A percentile compares a stretch with the other conserved stretches of the same genome.
These are phyloP conservation scores for Orobanche coerulescens DNA, from an alignment of 257 asterid genomes.

Conservation along the genomic window DNA sequence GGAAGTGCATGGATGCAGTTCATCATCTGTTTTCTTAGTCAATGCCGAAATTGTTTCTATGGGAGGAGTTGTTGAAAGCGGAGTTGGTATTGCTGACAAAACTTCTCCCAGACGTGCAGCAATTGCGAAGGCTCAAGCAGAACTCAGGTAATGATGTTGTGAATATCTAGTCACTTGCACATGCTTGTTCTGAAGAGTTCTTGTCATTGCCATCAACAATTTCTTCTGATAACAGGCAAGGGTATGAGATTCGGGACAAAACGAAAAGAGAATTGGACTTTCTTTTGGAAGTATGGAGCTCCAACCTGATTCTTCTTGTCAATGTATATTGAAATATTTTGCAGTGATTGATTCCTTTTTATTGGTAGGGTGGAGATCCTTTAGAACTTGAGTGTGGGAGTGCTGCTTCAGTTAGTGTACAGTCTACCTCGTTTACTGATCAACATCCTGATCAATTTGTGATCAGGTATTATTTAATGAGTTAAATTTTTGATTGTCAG, in stretches of 20 bases:
- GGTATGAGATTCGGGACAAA: slow-evolving; percentile 68
- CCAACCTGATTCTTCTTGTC: slow-evolving; percentile 18
- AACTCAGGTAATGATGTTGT: slow-evolving; percentile 59
- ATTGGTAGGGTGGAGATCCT: slow-evolving; percentile 88
- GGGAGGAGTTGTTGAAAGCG: slow-evolving; percentile 93
- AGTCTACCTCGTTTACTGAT: slow-evolving; percentile 78
- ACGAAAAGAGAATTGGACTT: slow-evolving; percentile 81
- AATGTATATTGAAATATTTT: slow-evolving; percentile 19
- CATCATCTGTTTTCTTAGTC: slow-evolving; percentile 58
- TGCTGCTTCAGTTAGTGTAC: slow-evolving; percentile 73
- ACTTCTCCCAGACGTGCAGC: slow-evolving; percentile 72
- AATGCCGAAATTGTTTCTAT: slow-evolving; percentile 86
- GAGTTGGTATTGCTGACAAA: slow-evolving; percentile 59
- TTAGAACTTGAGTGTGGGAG: slow-evolving; percentile 57
- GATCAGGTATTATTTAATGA: slow-evolving; percentile 41
- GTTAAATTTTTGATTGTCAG: slow-evolving; percentile 4
- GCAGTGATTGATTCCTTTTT: slow-evolving; percentile 24
- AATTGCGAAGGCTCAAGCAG: slow-evolving; percentile 71
- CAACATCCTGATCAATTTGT: slow-evolving; percentile 55
- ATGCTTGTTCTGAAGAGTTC: slow-evolving; percentile 7
- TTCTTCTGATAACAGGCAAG: slow-evolving; percentile 56
- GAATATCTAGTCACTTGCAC: slow-evolving; percentile 16
- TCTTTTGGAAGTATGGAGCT: slow-evolving; percentile 73
- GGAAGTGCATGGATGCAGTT: slow-evolving; percentile 66
- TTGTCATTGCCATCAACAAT: slow-evolving; percentile 12